Conservation (phyloP, 2,329 filamentous ascomycete genomes). For the Penicillium brasilianum region DNA sequence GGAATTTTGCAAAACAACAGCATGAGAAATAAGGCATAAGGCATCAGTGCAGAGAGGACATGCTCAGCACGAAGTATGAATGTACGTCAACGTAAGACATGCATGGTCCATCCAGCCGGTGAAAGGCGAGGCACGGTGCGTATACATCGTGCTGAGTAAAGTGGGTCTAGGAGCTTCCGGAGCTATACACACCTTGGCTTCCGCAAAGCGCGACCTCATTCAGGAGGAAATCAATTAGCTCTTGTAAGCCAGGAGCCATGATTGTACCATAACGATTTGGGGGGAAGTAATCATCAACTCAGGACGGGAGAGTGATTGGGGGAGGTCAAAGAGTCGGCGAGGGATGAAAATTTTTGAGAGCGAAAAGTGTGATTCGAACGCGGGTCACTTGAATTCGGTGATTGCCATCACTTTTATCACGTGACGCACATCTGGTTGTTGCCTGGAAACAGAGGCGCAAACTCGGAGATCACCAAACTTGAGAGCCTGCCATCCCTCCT, state of each 20-base stretch:
- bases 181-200: slow-evolving; percentile 58
- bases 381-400: slow-evolving; percentile 21
- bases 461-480: neutral
- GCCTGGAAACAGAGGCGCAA: slow-evolving; percentile 5
- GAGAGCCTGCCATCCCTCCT: neutral
- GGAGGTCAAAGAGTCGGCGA: slow-evolving; percentile 8
- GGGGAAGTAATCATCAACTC: slow-evolving; percentile 5
- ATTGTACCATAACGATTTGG: slow-evolving; percentile 15
- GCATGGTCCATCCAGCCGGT: neutral
- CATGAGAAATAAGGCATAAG: neutral
- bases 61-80: neutral
- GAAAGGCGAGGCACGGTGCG: neutral
- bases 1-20: neutral
- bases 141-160: slow-evolving; percentile 24
- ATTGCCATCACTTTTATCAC: neutral
- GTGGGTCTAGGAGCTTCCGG: slow-evolving; percentile 26
- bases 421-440: slow-evolving; percentile 2
- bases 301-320: neutral
- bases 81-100: neutral
- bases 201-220: slow-evolving; percentile 65
- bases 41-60: neutral
- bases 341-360: slow-evolving; percentile 24
- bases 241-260: slow-evolving; percentile 59
- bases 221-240: slow-evolving; percentile 62
- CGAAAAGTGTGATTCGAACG: slow-evolving; percentile 41